A percentile compares a stretch with the other conserved stretches of the same genome.
Evolutionary conservation across 2,329 filamentous ascomycete genomes (phyloP).

Genomic region (Nigrospora sphaerica): DNA sequence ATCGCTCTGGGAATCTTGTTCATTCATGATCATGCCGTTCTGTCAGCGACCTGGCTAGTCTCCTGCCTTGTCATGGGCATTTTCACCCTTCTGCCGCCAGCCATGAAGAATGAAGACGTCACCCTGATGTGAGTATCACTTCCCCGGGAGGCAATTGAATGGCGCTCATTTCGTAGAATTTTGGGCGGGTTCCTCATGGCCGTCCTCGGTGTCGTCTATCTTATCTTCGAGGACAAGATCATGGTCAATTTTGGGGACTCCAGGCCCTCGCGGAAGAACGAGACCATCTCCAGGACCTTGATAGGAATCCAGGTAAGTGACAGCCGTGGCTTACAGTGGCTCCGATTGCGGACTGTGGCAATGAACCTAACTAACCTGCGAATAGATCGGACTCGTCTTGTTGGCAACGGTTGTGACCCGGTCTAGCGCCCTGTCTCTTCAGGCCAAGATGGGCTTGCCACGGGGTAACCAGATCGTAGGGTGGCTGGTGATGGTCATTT

Average conservation of each 20-base stretch:
- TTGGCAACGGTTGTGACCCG: slow-evolving; percentile 81
- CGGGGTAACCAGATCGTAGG: slow-evolving; percentile 82
- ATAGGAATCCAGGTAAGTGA: slow-evolving; percentile 57
- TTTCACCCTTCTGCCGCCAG: slow-evolving; percentile 76
- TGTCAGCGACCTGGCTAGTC: slow-evolving; percentile 65
- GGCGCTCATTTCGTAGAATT: slow-evolving; percentile 39
- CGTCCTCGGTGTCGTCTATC: slow-evolving; percentile 66
- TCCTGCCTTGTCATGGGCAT: slow-evolving; percentile 79
- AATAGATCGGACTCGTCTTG: slow-evolving; percentile 65
- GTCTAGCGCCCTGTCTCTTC: slow-evolving; percentile 77
- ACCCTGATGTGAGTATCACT: slow-evolving; percentile 24
- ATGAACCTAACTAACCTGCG: neutral
- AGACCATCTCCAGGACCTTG: slow-evolving; percentile 48
- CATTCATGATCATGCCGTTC: slow-evolving; percentile 53
- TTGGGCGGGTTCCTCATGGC: slow-evolving; percentile 75
- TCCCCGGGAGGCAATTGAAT: neutral
- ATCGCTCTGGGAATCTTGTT: slow-evolving; percentile 66
- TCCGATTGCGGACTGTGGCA: slow-evolving; percentile 5
- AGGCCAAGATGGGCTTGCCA: slow-evolving; percentile 78
- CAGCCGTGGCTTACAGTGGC: neutral
- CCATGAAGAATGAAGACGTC: slow-evolving; percentile 75
- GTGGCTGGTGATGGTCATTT: slow-evolving; percentile 73
- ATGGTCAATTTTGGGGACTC: slow-evolving; percentile 35
- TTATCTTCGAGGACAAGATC: slow-evolving; percentile 66
- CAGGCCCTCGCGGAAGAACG: slow-evolving; percentile 16